Evolutionary conservation across 805 yeast species (phyloP).

Genomic region (Nakazawaea peltata): DNA sequence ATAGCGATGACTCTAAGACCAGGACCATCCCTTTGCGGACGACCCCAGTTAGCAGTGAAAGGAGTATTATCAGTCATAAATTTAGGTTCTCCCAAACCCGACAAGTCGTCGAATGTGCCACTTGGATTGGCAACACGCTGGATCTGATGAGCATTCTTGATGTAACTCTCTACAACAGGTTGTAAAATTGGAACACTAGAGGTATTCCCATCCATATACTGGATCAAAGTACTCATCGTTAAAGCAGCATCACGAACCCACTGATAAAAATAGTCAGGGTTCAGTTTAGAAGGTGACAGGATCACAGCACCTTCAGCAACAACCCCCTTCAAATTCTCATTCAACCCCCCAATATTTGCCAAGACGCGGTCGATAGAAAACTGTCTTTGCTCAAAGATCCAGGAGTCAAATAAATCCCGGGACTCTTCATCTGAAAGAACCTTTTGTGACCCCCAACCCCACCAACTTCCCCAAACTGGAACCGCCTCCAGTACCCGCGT

Average conservation of each 20-base stretch:
- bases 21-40: slow-evolving; percentile 96
- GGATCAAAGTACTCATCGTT: slow-evolving; percentile 57
- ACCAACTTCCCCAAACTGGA: too few relatives aligned
- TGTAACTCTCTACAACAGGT: slow-evolving; percentile 45
- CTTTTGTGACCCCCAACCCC: too few relatives aligned
- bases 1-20: slow-evolving; percentile 67
- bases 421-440: too few relatives aligned
- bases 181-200: slow-evolving; percentile 15
- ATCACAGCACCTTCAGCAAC: slow-evolving; percentile 65
- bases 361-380: slow-evolving; percentile 38
- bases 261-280: slow-evolving; percentile 81
- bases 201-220: slow-evolving; percentile 38
- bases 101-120: slow-evolving; percentile 46
- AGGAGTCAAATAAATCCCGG: too few relatives aligned
- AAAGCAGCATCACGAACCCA: slow-evolving; percentile 92
- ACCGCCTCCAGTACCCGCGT: too few relatives aligned
- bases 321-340: slow-evolving; percentile 17
- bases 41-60: slow-evolving; percentile 72
- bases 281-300: slow-evolving; percentile 68
- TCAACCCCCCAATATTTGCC: slow-evolving; percentile 47
- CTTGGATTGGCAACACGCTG: slow-evolving; percentile 66
- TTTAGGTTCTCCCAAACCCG: slow-evolving; percentile 87
- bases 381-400: slow-evolving; percentile 38
- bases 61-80: slow-evolving; percentile 59
- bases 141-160: slow-evolving; percentile 46